Percentiles rank a stretch among this genome's conserved stretches.
Conservation (phyloP, 2,329 filamentous ascomycete genomes). For the Phoma sp. region DNA sequence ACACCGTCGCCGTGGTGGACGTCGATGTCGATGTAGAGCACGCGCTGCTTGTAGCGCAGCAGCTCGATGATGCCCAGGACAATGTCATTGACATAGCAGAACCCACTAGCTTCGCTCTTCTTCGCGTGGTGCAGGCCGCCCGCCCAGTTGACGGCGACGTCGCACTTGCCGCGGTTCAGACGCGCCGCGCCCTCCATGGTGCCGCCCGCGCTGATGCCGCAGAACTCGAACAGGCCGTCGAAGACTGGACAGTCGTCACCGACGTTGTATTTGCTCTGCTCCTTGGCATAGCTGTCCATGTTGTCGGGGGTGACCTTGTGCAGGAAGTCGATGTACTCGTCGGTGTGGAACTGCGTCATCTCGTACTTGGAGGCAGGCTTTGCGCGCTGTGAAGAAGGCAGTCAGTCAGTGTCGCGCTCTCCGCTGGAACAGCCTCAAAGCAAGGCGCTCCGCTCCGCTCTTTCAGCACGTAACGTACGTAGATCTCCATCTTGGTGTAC, state of each 20-base stretch:
- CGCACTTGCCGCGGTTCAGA: constrained; percentile 70
- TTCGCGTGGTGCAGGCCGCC: constrained; percentile 97
- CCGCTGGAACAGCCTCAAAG: too few relatives aligned
- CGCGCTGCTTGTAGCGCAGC: constrained; percentile 78
- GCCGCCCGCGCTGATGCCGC: constrained; percentile 71
- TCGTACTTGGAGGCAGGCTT: constrained; percentile 68
- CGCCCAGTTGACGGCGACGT: constrained; percentile 72
- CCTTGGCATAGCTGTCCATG: constrained; percentile 90
- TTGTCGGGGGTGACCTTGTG: constrained; percentile 96
- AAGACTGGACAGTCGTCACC: constrained; percentile 70
- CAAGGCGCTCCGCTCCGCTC: too few relatives aligned
- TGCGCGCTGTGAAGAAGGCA: constrained; percentile 38
- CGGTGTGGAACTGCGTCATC: constrained; percentile 76
- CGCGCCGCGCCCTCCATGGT: constrained; percentile 75
- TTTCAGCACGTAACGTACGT: constrained; percentile 53
- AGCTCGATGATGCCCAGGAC: constrained; percentile 92
- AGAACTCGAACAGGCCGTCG: constrained; percentile 73
- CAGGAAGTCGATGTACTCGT: constrained; percentile 75
- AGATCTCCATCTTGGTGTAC: constrained; percentile 77
- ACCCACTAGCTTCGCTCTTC: constrained; percentile 89
- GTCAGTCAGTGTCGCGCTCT: too few relatives aligned
- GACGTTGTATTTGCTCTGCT: constrained; percentile 80
- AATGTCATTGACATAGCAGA: constrained; percentile 98
- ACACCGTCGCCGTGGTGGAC: constrained; percentile 87
- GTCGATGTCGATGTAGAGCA: constrained; percentile 94